Evolutionary conservation across 1,284 basidiomycete species (phyloP).

Genomic region (Amylostereum areolatum): DNA sequence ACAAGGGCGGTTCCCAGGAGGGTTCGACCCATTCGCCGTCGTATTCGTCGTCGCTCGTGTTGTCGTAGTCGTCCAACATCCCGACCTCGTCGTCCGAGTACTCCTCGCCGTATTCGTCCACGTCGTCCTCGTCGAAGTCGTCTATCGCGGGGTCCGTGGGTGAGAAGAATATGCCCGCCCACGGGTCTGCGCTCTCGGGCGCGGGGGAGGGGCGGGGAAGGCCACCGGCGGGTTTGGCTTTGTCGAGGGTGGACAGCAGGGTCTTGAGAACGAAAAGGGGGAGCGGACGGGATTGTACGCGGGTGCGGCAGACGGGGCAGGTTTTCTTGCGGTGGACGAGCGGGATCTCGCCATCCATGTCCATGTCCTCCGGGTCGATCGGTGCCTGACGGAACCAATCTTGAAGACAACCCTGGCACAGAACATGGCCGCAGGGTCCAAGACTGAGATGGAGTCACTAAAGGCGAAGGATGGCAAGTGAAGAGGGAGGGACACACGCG

Average conservation of each 20-base stretch:
- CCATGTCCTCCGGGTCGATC: constrained; percentile 43
- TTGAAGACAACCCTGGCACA: constrained; percentile 63
- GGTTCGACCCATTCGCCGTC: constrained; percentile 35
- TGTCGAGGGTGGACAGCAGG: constrained; percentile 42
- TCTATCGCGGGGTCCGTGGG: constrained; percentile 29
- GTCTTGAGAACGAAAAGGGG: constrained; percentile 64
- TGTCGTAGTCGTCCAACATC: constrained; percentile 27
- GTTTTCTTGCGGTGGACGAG: constrained; percentile 55
- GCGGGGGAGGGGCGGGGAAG: constrained; percentile 15
- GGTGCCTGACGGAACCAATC: constrained; percentile 72
- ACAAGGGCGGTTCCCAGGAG: constrained; percentile 53
- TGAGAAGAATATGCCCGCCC: constrained; percentile 58
- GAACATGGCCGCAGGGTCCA: constrained; percentile 67
- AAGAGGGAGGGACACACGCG: constrained; percentile 40
- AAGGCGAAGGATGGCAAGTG: neutral
- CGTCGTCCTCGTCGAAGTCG: constrained; percentile 25
- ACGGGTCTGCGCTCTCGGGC: constrained; percentile 46
- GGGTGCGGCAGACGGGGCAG: constrained; percentile 63
- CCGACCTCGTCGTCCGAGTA: constrained; percentile 28
- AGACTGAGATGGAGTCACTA: constrained; percentile 33
- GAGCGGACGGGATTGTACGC: constrained; percentile 51
- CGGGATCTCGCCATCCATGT: constrained; percentile 43
- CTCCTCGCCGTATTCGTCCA: constrained; percentile 12
- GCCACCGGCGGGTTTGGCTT: constrained; percentile 28
- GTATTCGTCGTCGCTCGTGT: constrained; percentile 28